phyloP scores from a whole-genome alignment of 805 yeast species.

The Yamadazyma nakazawae region DNA sequence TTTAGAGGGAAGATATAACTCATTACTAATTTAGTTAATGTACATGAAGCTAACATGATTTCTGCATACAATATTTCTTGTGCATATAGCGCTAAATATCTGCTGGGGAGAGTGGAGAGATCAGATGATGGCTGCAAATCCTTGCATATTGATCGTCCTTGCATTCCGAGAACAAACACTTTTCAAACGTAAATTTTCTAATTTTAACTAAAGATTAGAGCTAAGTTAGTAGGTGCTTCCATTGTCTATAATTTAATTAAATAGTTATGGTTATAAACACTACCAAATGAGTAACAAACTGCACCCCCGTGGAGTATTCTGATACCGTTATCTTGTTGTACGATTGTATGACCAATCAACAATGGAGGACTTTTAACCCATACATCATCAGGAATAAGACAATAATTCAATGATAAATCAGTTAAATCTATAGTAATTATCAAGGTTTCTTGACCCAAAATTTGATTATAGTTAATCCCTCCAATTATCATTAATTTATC shows the following conservation, averaged over 20 bases:
- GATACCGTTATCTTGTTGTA: slow-evolving; percentile 15
- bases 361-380: slow-evolving; percentile 47
- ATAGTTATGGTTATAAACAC: slow-evolving; percentile 26
- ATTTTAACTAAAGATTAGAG: no score
- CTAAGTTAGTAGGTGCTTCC: neutral
- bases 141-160: neutral
- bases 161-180: no score
- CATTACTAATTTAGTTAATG: no score
- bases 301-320: slow-evolving; percentile 57
- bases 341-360: slow-evolving; percentile 52
- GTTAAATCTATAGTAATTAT: slow-evolving; percentile 2
- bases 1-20: no score
- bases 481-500: slow-evolving; percentile 39
- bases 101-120: neutral
- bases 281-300: slow-evolving; percentile 79
- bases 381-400: slow-evolving; percentile 13
- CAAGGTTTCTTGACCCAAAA: slow-evolving; percentile 9
- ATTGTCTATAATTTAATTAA: neutral
- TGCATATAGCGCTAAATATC: no score
- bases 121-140: neutral
- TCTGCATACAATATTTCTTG: no score
- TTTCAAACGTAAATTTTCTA: no score
- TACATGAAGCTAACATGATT: no score
- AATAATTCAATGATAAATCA: neutral
- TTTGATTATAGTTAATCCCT: slow-evolving; percentile 13